phyloP scores from a whole-genome alignment of 1,284 basidiomycete species.

The Ustilago shanxiensis region DNA sequence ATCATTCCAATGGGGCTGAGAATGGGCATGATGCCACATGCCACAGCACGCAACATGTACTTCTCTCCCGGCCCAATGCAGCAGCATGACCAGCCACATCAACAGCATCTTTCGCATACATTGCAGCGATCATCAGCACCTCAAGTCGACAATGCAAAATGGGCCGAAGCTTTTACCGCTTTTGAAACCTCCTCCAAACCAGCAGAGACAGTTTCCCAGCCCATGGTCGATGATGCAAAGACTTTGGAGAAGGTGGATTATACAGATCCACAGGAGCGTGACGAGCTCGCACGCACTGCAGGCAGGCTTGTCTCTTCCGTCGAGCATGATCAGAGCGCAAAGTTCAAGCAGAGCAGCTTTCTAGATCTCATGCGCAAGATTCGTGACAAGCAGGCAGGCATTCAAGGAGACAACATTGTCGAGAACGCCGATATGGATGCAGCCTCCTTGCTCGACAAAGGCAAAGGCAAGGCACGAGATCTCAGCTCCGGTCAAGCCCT shows the following conservation, averaged over 20 bases:
- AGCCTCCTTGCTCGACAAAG: constrained; percentile 27
- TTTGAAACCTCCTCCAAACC: constrained; percentile 40
- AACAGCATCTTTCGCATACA: constrained; percentile 6
- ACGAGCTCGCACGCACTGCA: constrained; percentile 70
- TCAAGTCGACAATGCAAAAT: constrained; percentile 49
- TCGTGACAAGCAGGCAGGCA: constrained; percentile 83
- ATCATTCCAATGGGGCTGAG: constrained; percentile 37
- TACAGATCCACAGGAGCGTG: constrained; percentile 53
- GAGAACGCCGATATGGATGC: constrained; percentile 32
- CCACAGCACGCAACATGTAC: constrained; percentile 17
- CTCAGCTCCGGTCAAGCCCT: neutral
- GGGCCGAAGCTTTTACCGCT: constrained; percentile 66
- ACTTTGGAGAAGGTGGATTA: constrained; percentile 27
- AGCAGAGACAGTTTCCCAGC: neutral
- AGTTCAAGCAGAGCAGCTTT: constrained; percentile 90
- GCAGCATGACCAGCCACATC: constrained; percentile 21
- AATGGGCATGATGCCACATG: constrained; percentile 33
- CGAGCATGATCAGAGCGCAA: constrained; percentile 78
- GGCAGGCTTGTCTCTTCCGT: constrained; percentile 70
- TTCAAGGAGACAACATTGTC: constrained; percentile 85
- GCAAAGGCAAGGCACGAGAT: constrained; percentile 55
- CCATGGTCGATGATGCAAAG: constrained; percentile 14
- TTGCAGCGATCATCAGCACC: constrained; percentile 25
- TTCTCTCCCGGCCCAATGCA: constrained; percentile 28
- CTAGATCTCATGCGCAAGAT: constrained; percentile 87